Evolutionary conservation across 768 basidiomycete genomes (phyloP).

Genomic region (Kondoa malvinella): DNA sequence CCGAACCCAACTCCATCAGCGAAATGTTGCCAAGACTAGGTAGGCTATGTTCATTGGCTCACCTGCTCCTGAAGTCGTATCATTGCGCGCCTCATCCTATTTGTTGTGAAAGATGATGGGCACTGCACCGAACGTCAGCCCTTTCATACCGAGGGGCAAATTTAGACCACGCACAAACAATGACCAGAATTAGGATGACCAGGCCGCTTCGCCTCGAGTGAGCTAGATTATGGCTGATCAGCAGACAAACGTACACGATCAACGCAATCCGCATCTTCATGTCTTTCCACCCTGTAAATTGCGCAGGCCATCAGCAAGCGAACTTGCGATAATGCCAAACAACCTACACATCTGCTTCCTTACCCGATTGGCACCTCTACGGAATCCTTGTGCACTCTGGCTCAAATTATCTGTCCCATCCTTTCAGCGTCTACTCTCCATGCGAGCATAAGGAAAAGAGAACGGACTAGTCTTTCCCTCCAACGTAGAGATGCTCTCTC

Average conservation of each 20-base stretch:
- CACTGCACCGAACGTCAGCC: background rate
- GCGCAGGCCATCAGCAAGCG: background rate
- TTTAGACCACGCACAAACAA: conserved; percentile 42
- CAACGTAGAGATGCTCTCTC: conserved; percentile 77
- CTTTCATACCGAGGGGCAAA: background rate
- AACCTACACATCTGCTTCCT: conserved; percentile 57
- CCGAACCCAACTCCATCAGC: background rate
- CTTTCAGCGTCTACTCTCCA: background rate
- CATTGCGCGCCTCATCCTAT: conserved; percentile 18
- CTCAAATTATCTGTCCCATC: conserved; percentile 64
- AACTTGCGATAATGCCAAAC: conserved; percentile 1
- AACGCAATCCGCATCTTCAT: conserved; percentile 93
- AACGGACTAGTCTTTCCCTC: conserved; percentile 93
- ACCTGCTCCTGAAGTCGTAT: background rate
- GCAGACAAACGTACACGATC: conserved; percentile 36
- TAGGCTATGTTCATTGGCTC: too few species aligned
- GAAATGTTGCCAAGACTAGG: background rate
- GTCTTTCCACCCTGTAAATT: conserved; percentile 23
- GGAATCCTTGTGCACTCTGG: conserved; percentile 96
- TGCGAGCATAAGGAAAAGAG: background rate
- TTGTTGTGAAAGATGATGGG: conserved; percentile 18
- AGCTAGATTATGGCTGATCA: background rate
- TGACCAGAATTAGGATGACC: conserved; percentile 78
- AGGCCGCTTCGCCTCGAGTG: conserved; percentile 40
- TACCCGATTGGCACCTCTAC: conserved; percentile 88